These are phyloP conservation scores for Corinectria fuckeliana DNA, from an alignment of 2,329 filamentous ascomycete species.

Conservation along the genomic window DNA sequence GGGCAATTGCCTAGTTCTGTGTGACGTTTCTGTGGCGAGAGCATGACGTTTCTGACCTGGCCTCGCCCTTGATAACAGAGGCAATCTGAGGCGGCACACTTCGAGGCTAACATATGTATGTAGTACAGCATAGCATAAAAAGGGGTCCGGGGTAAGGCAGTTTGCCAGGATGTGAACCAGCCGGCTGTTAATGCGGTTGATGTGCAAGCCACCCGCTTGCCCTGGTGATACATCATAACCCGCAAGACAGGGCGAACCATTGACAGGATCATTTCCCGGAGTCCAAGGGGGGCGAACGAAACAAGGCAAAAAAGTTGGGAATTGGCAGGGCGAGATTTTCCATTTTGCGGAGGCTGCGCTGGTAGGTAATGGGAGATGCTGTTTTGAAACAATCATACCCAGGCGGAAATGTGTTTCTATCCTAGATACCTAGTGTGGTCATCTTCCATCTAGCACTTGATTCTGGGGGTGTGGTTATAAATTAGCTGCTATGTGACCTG, in stretches of 20 bases:
- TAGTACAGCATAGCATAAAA: neutral
- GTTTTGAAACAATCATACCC: neutral
- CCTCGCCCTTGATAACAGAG: neutral
- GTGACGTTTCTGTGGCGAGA: constrained; percentile 1
- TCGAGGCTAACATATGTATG: neutral
- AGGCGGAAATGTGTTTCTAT: neutral
- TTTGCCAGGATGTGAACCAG: neutral
- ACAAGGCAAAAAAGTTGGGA: constrained; percentile 12
- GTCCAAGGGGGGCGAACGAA: constrained; percentile 3
- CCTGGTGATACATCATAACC: constrained; percentile 6
- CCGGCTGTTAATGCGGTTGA: neutral
- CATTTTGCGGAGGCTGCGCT: constrained; percentile 2
- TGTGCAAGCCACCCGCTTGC: constrained; percentile 14
- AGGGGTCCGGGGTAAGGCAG: neutral
- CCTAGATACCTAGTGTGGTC: neutral
- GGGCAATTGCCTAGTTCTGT: constrained; percentile 5
- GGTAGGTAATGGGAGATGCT: neutral
- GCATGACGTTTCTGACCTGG: neutral
- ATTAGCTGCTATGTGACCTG: constrained; percentile 25
- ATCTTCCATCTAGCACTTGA: neutral
- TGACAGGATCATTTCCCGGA: constrained; percentile 2
- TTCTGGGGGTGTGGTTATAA: constrained; percentile 10
- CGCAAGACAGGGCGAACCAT: constrained; percentile 13
- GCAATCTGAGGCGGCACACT: neutral
- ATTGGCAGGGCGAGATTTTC: constrained; percentile 5